Conservation (phyloP, 2,329 filamentous ascomycete genomes). For the Allantophomopsis cytisporea region DNA sequence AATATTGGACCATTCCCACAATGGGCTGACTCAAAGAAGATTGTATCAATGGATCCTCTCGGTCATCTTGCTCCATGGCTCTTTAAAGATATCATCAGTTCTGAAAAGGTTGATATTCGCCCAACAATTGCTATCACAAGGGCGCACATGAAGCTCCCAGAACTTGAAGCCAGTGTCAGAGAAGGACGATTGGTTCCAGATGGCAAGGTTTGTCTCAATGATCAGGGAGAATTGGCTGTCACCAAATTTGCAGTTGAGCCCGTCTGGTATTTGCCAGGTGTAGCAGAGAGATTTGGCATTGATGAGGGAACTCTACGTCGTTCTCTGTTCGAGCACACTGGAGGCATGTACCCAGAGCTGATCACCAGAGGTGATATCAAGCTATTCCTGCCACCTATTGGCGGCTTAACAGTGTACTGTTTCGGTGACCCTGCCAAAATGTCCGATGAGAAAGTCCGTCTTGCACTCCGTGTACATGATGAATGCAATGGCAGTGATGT, state of each 20-base stretch:
- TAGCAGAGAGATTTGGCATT: conserved; percentile 88
- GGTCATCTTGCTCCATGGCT: conserved; percentile 42
- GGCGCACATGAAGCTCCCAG: conserved; percentile 47
- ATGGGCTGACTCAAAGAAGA: conserved; percentile 78
- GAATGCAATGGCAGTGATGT: conserved; percentile 95
- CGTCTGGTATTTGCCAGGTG: conserved; percentile 75
- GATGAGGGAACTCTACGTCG: conserved; percentile 80
- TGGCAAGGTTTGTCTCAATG: conserved; percentile 79
- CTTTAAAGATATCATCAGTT: conserved; percentile 55
- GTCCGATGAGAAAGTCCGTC: conserved; percentile 66
- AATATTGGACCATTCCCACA: conserved; percentile 48
- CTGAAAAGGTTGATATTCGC: conserved; percentile 42
- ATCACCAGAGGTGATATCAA: conserved; percentile 94
- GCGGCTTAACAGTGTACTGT: conserved; percentile 84
- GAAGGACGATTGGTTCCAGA: conserved; percentile 60
- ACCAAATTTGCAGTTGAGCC: conserved; percentile 97
- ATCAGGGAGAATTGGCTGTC: conserved; percentile 75
- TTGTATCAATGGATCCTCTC: conserved; percentile 88
- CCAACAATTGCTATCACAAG: conserved; percentile 21
- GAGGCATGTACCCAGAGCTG: conserved; percentile 90
- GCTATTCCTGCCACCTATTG: conserved; percentile 88
- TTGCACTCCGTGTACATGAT: conserved; percentile 77
- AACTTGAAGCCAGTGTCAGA: conserved; percentile 79
- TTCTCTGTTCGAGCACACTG: conserved; percentile 87
- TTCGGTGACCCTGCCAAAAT: conserved; percentile 94